Evolutionary conservation across 257 asterid genomes (phyloP).

Genomic region (Solanum gracilifrons): DNA sequence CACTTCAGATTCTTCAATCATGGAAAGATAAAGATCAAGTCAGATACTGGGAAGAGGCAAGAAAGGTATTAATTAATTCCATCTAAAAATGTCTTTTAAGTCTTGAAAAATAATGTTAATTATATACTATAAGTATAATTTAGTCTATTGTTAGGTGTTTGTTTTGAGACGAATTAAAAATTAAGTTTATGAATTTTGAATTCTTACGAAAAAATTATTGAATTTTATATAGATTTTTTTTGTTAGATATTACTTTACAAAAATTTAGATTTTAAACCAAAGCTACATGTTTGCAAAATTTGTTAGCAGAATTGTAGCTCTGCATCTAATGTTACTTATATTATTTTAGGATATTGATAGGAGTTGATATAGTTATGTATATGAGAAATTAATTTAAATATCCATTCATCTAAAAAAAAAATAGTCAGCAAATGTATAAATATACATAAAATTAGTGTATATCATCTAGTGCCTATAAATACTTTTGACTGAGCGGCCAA

Average conservation of each 20-base stretch:
- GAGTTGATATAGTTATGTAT: too few species aligned
- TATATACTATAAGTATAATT: background rate
- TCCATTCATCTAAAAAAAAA: background rate
- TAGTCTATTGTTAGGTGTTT: background rate
- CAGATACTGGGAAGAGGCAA: conserved; percentile 56
- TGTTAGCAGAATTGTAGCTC: background rate
- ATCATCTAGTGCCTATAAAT: background rate
- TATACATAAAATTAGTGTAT: background rate
- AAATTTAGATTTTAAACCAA: background rate
- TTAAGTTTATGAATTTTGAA: background rate
- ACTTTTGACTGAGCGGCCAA: background rate
- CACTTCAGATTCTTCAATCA: conserved; percentile 36
- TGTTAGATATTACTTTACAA: too few species aligned
- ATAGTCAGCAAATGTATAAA: background rate
- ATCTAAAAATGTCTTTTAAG: background rate
- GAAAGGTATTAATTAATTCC: conserved; percentile 30
- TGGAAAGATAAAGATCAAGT: conserved; percentile 45
- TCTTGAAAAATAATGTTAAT: too few species aligned
- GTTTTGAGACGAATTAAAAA: background rate
- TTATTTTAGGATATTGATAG: background rate
- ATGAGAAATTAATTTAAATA: background rate
- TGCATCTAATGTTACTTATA: background rate
- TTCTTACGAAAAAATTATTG: background rate
- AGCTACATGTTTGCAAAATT: background rate
- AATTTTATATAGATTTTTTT: background rate